A percentile compares a stretch with the other conserved stretches of the same genome.
Conservation (phyloP, 305 asterid species). For the Vinca major region DNA sequence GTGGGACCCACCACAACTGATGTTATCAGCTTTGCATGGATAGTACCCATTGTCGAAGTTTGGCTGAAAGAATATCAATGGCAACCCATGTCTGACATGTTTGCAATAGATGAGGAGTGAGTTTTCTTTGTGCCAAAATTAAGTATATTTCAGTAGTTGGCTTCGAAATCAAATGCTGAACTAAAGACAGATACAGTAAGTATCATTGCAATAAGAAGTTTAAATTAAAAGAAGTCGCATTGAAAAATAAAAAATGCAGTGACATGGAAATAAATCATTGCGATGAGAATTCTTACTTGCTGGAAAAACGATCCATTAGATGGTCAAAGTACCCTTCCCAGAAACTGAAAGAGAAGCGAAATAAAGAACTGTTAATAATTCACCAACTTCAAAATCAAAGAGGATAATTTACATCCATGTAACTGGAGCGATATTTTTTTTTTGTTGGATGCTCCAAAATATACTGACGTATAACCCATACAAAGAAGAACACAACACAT, state of each 20-base stretch:
- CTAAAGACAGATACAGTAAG: neutral
- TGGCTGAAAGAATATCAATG: neutral
- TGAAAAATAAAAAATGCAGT: neutral
- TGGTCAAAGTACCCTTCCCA: conserved; percentile 97
- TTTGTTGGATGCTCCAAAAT: conserved; percentile 1
- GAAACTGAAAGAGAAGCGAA: conserved; percentile 51
- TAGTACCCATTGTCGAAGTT: neutral
- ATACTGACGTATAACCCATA: neutral
- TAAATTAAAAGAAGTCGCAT: neutral
- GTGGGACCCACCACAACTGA: neutral
- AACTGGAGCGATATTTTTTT: neutral
- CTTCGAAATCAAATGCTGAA: neutral
- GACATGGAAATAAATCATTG: neutral
- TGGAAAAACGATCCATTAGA: conserved; percentile 79
- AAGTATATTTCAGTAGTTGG: neutral
- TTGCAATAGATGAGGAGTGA: neutral
- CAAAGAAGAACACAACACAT: neutral
- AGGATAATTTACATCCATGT: neutral
- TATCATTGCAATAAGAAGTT: neutral
- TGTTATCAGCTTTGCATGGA: neutral
- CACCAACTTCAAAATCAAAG: neutral
- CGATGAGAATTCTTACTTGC: conserved; percentile 43
- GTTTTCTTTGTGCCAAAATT: neutral
- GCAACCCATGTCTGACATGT: neutral
- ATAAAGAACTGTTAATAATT: conserved; percentile 6